Evolutionary conservation across 2,329 filamentous ascomycete species (phyloP).

Genomic region (Verticillium isaacii): DNA sequence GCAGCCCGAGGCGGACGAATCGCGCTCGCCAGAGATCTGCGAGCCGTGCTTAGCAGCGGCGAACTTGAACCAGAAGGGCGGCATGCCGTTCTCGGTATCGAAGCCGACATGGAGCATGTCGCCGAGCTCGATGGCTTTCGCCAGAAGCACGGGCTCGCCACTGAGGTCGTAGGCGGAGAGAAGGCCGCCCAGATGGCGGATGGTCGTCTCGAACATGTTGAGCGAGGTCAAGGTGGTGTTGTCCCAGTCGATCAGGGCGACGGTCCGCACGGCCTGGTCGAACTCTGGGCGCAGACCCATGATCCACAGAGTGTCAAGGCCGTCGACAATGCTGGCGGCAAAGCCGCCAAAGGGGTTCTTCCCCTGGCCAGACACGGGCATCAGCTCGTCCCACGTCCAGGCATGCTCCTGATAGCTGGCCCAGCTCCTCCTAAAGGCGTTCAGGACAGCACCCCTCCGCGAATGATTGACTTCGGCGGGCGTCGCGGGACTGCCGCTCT

Average conservation of each 20-base stretch:
- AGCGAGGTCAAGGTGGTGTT: slow-evolving; percentile 39
- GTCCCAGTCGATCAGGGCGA: slow-evolving; percentile 51
- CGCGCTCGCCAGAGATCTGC: slow-evolving; percentile 28
- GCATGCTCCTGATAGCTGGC: slow-evolving; percentile 48
- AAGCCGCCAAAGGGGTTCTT: slow-evolving; percentile 48
- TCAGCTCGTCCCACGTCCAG: slow-evolving; percentile 53
- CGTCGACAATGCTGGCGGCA: slow-evolving; percentile 55
- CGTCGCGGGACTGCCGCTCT: slow-evolving; percentile 10
- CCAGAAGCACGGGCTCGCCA: slow-evolving; percentile 37
- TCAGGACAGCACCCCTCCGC: slow-evolving; percentile 31
- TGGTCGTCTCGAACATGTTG: slow-evolving; percentile 60
- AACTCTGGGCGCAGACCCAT: slow-evolving; percentile 56
- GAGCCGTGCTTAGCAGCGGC: slow-evolving; percentile 29
- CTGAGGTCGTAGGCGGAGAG: slow-evolving; percentile 49
- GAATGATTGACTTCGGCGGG: slow-evolving; percentile 17
- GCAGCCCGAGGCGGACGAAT: slow-evolving; percentile 46
- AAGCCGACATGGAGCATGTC: slow-evolving; percentile 49
- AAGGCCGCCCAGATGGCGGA: slow-evolving; percentile 48
- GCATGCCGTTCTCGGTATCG: slow-evolving; percentile 50
- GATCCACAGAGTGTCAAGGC: slow-evolving; percentile 55
- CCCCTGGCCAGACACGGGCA: slow-evolving; percentile 41
- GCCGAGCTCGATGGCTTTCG: slow-evolving; percentile 47
- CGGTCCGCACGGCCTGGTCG: slow-evolving; percentile 40
- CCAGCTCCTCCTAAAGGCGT: slow-evolving; percentile 42
- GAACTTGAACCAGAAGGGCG: slow-evolving; percentile 41